Conservation (phyloP, 108 stramenopile species). For the Cyclotella sp. region DNA sequence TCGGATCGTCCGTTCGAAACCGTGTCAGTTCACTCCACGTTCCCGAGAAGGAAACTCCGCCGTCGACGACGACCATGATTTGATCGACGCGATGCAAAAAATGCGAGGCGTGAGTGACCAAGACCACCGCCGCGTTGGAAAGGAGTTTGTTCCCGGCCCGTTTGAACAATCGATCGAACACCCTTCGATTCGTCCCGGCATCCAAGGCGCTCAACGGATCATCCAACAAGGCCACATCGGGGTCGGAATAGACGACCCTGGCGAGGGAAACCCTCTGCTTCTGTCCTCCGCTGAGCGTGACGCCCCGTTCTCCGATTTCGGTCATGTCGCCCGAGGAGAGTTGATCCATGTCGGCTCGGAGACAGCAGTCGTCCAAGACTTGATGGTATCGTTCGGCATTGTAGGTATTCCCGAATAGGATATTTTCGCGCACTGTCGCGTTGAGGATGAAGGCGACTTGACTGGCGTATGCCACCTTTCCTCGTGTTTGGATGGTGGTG, state of each 20-base stretch:
- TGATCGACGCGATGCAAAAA: conserved; percentile 77
- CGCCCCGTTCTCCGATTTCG: conserved; percentile 86
- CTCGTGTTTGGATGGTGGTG: conserved; percentile 37
- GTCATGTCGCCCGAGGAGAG: conserved; percentile 67
- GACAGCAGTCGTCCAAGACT: conserved; percentile 85
- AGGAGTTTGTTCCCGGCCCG: conserved; percentile 46
- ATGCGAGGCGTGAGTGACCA: conserved; percentile 93
- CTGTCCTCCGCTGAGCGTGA: conserved; percentile 85
- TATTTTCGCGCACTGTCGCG: conserved; percentile 92
- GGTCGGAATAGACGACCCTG: conserved; percentile 82
- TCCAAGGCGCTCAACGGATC: conserved; percentile 95
- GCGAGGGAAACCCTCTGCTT: conserved; percentile 79
- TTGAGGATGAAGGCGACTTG: conserved; percentile 97
- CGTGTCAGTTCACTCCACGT: conserved; percentile 72
- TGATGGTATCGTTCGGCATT: conserved; percentile 81
- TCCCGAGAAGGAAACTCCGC: conserved; percentile 69
- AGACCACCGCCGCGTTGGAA: conserved; percentile 64
- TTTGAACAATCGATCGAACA: conserved; percentile 82
- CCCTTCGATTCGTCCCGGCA: conserved; percentile 74
- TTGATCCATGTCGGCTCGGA: conserved; percentile 75
- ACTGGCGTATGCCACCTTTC: conserved; percentile 85
- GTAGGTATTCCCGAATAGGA: conserved; percentile 87
- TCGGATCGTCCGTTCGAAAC: conserved; percentile 52
- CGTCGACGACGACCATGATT: conserved; percentile 79
- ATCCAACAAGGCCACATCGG: conserved; percentile 81